Evolutionary conservation across 1,139 yeast species (phyloP).

Genomic region (Sugiyamaella pinicola): DNA sequence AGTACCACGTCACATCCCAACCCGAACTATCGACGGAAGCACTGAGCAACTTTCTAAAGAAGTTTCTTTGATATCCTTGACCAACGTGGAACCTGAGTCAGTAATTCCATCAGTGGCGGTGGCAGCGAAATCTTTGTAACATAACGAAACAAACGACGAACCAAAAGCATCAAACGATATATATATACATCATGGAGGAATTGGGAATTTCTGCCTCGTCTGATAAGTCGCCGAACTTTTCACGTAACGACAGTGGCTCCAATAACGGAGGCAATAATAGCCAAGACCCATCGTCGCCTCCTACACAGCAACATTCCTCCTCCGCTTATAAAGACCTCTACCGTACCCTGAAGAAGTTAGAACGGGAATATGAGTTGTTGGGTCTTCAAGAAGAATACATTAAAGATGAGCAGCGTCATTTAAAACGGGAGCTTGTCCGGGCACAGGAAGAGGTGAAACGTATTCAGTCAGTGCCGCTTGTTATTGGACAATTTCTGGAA

Average conservation of each 20-base stretch:
- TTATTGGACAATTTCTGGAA: constrained; percentile 96
- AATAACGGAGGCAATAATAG: constrained; percentile 22
- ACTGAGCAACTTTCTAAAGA: too few relatives aligned
- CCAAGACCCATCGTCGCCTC: neutral
- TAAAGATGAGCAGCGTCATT: constrained; percentile 95
- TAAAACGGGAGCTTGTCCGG: constrained; percentile 88
- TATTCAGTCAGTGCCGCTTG: constrained; percentile 95
- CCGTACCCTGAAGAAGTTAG: constrained; percentile 78
- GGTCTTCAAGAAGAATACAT: constrained; percentile 92
- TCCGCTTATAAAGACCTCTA: constrained; percentile 60
- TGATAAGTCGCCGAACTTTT: constrained; percentile 26
- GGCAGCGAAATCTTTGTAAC: too few relatives aligned
- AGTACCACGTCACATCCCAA: too few relatives aligned
- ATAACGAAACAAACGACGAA: too few relatives aligned
- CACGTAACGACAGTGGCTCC: constrained; percentile 34
- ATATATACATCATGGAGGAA: constrained; percentile 54
- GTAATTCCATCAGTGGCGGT: too few relatives aligned
- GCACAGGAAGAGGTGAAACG: constrained; percentile 99
- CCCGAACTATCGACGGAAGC: too few relatives aligned
- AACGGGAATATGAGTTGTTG: constrained; percentile 83
- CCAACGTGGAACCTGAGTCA: too few relatives aligned
- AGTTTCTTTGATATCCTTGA: too few relatives aligned
- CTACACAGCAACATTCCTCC: neutral
- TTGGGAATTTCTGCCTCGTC: constrained; percentile 52
- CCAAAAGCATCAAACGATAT: neutral